phyloP scores from a whole-genome alignment of 257 asterid species.

The Primulina huaijiensis region DNA sequence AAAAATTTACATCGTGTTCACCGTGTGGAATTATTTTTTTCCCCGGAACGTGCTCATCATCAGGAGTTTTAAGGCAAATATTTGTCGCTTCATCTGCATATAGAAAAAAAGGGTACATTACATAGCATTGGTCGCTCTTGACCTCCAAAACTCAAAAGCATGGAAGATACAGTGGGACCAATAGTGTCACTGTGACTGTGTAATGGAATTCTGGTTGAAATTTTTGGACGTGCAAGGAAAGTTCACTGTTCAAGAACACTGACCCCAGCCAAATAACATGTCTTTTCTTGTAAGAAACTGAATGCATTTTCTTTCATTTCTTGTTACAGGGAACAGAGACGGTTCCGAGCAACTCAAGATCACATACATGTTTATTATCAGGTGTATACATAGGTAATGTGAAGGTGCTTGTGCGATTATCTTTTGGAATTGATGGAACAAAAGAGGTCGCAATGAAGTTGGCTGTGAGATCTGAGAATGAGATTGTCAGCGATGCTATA shows the following conservation, averaged over 20 bases:
- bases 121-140: too few relatives aligned
- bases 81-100: too few relatives aligned
- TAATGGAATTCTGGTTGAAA: too few relatives aligned
- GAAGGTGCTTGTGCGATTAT: constrained; percentile 86
- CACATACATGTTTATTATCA: constrained; percentile 85
- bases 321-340: constrained; percentile 80
- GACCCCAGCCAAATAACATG: not conserved
- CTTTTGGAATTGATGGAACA: constrained; percentile 74
- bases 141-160: too few relatives aligned
- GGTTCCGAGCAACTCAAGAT: constrained; percentile 78
- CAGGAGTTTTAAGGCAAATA: too few relatives aligned
- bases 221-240: too few relatives aligned
- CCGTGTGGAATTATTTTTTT: not conserved
- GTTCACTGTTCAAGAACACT: not conserved
- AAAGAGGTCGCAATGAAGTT: constrained; percentile 98
- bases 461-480: constrained; percentile 89
- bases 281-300: not conserved
- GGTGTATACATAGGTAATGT: constrained; percentile 87
- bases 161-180: too few relatives aligned
- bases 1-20: not conserved
- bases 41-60: too few relatives aligned
- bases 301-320: not conserved
- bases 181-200: too few relatives aligned
- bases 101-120: too few relatives aligned
- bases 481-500: constrained; percentile 72